Base-by-base conservation (phyloP, 768 basidiomycete species). In the Amanita muscaria region DNA sequence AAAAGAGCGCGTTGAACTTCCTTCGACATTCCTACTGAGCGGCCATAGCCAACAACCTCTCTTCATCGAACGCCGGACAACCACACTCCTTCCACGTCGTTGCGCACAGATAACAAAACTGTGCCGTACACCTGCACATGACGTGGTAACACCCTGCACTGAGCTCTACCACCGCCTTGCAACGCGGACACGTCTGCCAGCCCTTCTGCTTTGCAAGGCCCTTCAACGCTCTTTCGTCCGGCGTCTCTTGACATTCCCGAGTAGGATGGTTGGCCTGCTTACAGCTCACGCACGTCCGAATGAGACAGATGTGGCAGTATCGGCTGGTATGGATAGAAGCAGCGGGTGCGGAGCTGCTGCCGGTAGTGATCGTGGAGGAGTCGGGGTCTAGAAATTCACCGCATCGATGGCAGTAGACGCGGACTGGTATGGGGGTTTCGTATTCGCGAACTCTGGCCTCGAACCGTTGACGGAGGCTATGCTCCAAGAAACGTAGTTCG, bases 51-150 rank as follows among this genome's bases (percentile, higher is more conserved):
- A 71, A 14, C 29, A 67, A 51, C 4, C 64, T 58, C 0, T 51
- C 40, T 46, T 84, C 83, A 5, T 84, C 80, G 80, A 81, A 85
- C 35, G 79, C 78, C 0, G 64, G 63, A 48, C 83, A 86, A 0
- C 1, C 4, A 45, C 83, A 88, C 0, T 60, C 68, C 60, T 77
- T 83, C 83, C 83, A 86, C 8, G 48, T 63, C 22, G 56, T 69
- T 0, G 75, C 74, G 53, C 84, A 86, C 7, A 78, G 39, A 53
- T 85, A 83, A 52, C 81, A 83, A 57, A 83, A 83, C 50, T 83
- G 55, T 0, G 66, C 62, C 5, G 65, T 58, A 54, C 79, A 80
- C 16, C 69, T 65, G 49, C 80, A 83, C 11, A 71, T 79, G 62
- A 83, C 81, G 39, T 83, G 81, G 55, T 72, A 77, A 48, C 81